Evolutionary conservation across 306 rosid species (phyloP).

Genomic region (Citrullus amarus): DNA sequence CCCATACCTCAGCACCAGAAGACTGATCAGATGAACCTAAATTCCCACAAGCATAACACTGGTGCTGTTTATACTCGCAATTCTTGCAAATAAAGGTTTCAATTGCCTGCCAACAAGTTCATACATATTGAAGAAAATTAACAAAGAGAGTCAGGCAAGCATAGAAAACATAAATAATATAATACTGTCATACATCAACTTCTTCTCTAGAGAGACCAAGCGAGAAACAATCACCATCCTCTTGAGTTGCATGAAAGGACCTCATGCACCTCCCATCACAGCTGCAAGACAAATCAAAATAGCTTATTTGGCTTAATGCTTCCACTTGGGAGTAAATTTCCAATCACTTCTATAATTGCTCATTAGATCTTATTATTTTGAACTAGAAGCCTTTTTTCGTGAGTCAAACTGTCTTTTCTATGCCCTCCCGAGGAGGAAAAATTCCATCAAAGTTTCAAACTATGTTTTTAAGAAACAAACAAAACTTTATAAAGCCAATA

Average conservation of each 20-base stretch:
- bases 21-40: constrained; percentile 68
- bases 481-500: not conserved
- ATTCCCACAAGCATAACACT: constrained; percentile 80
- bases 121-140: constrained; percentile 12
- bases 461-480: not conserved
- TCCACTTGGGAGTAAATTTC: not conserved
- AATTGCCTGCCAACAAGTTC: constrained; percentile 41
- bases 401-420: not conserved
- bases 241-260: constrained; percentile 66
- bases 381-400: not conserved
- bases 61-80: constrained; percentile 63
- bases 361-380: not conserved
- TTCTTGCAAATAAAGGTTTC: constrained; percentile 59
- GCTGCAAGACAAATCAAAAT: constrained; percentile 25
- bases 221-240: constrained; percentile 52
- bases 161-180: constrained; percentile 8
- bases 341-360: not conserved
- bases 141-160: not conserved
- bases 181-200: constrained; percentile 55
- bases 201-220: constrained; percentile 57
- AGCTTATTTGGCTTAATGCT: not conserved
- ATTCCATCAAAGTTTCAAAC: not conserved
- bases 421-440: not conserved
- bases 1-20: constrained; percentile 67
- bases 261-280: constrained; percentile 95